Conservation (phyloP, 2,329 filamentous ascomycete genomes). For the Ophiostoma novo-ulmi region DNA sequence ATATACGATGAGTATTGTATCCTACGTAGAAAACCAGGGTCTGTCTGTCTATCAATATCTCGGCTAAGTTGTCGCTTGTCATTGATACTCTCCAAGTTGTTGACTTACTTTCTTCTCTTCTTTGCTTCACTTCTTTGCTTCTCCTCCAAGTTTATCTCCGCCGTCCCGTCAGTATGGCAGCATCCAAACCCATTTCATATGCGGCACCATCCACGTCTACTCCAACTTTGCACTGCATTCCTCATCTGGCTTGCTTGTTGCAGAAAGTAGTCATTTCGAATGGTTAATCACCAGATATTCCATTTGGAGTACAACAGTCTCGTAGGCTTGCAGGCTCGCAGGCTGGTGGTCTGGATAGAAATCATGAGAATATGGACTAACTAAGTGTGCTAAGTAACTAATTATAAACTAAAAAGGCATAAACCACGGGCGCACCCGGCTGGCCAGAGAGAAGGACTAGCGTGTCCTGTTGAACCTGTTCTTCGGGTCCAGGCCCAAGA, state of each 20-base stretch:
- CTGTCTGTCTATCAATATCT: neutral
- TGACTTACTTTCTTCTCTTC: neutral
- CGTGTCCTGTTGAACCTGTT: neutral
- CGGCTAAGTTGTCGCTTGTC: neutral
- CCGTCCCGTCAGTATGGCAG: neutral
- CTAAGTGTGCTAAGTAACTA: neutral
- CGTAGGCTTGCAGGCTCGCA: neutral
- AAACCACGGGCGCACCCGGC: neutral
- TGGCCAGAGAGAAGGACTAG: neutral
- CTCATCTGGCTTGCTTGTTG: neutral
- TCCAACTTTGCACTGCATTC: neutral
- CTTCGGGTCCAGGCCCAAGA: neutral
- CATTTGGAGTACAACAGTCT: neutral
- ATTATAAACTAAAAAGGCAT: neutral
- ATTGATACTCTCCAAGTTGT: neutral
- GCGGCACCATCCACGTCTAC: neutral
- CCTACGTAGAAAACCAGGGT: neutral
- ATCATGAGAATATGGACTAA: neutral
- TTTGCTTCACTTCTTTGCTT: neutral
- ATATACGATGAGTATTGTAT: neutral
- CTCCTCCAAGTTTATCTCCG: neutral
- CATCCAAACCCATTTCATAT: neutral
- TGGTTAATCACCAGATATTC: neutral
- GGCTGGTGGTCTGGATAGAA: neutral
- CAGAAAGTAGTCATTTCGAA: neutral